Conservation (phyloP, 495 filamentous ascomycete species). For the Aspergillus taichungensis region DNA sequence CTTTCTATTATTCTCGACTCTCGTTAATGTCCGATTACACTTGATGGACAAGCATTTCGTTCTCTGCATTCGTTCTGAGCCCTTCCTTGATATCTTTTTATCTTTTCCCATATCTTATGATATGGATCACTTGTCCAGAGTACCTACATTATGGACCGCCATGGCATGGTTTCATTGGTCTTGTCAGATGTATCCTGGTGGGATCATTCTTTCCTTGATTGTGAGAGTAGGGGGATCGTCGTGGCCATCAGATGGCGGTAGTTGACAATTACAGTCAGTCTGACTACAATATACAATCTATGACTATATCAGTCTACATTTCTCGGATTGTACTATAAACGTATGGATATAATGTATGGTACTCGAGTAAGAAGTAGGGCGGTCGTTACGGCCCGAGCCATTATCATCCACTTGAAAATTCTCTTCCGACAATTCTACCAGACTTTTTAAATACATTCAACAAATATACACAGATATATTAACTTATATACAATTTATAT, state of each 20-base stretch:
- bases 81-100: slow-evolving; percentile 9
- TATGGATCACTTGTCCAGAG: slow-evolving; percentile 6
- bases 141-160: slow-evolving; percentile 4
- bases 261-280: too few species aligned
- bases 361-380: slow-evolving; percentile 10
- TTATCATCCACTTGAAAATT: neutral
- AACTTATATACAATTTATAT: neutral
- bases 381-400: too few species aligned
- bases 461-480: neutral
- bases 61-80: slow-evolving; percentile 10
- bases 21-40: slow-evolving; percentile 31
- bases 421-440: neutral
- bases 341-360: too few species aligned
- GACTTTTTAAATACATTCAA: neutral
- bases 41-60: slow-evolving; percentile 9
- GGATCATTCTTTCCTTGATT: slow-evolving; percentile 1
- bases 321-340: too few species aligned
- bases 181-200: slow-evolving; percentile 2
- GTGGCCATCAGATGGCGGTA: neutral
- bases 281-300: neutral
- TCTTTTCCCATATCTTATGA: slow-evolving; percentile 8
- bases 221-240: neutral
- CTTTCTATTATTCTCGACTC: slow-evolving; percentile 21
- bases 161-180: slow-evolving; percentile 4
- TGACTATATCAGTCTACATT: slow-evolving; percentile 10